Evolutionary conservation across 2,329 filamentous ascomycete species (phyloP).

Genomic region (Colletotrichum cuscutae): DNA sequence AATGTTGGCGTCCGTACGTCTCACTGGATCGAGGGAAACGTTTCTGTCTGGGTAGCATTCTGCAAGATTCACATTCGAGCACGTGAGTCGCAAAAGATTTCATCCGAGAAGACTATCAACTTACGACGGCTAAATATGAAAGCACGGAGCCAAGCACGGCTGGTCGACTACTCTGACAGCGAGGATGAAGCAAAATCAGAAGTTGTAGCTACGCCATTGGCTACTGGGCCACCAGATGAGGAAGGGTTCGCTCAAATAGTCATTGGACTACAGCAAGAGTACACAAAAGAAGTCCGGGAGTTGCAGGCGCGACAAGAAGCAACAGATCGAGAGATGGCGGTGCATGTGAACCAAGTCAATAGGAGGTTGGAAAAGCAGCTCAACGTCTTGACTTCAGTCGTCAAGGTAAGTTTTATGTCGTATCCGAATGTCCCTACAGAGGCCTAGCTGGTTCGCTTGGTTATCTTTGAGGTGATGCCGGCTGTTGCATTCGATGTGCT

Average conservation of each 20-base stretch:
- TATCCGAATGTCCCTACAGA: too few relatives aligned
- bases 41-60: background rate
- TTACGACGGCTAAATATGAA: background rate
- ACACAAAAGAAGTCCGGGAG: constrained; percentile 2
- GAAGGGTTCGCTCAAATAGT: constrained; percentile 22
- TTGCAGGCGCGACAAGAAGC: background rate
- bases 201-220: background rate
- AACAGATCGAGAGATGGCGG: background rate
- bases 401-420: background rate
- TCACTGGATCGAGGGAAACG: background rate
- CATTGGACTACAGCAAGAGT: constrained; percentile 10
- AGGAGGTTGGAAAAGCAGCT: constrained; percentile 15
- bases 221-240: background rate
- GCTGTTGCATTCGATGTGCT: background rate
- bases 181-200: background rate
- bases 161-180: background rate
- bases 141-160: background rate
- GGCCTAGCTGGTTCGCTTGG: background rate
- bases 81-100: background rate
- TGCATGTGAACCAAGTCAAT: constrained; percentile 7
- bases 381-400: constrained; percentile 9
- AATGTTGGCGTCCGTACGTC: background rate
- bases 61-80: background rate
- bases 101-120: too few relatives aligned
- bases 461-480: background rate